Evolutionary conservation across 2,329 filamentous ascomycete species (phyloP).

Genomic region (Basipetospora sp.): DNA sequence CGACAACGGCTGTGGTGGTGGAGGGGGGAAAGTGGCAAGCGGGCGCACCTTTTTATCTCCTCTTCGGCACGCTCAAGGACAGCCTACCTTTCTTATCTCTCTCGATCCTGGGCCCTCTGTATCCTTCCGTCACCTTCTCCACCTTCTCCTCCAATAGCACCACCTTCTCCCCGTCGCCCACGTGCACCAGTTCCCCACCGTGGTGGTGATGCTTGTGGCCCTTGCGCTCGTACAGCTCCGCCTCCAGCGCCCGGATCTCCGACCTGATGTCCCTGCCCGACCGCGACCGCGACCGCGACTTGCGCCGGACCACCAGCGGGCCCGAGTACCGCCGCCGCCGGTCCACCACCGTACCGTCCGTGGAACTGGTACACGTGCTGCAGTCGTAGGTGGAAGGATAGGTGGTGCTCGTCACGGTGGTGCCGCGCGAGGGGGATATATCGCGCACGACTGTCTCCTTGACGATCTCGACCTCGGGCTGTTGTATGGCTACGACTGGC

Average conservation of each 20-base stretch:
- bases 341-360: background rate
- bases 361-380: constrained; percentile 15
- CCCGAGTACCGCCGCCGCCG: constrained; percentile 14
- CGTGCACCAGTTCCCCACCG: constrained; percentile 36
- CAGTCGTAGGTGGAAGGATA: constrained; percentile 12
- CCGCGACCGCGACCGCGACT: constrained; percentile 27
- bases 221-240: constrained; percentile 30
- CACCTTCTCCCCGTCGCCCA: constrained; percentile 42
- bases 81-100: constrained; percentile 95
- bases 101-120: constrained; percentile 54
- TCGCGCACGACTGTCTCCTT: constrained; percentile 36
- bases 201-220: constrained; percentile 19
- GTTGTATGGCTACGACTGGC: no score
- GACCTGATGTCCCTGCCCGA: constrained; percentile 49
- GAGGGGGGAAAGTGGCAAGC: constrained; percentile 9
- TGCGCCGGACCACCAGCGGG: constrained; percentile 28
- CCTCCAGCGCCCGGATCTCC: constrained; percentile 59
- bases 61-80: constrained; percentile 65
- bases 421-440: constrained; percentile 29
- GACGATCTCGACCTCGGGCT: constrained; percentile 23
- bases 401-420: constrained; percentile 13
- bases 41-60: constrained; percentile 40
- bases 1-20: constrained; percentile 7
- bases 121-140: constrained; percentile 38
- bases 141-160: constrained; percentile 48